Evolutionary conservation across 2,329 filamentous ascomycete genomes (phyloP).

Genomic region (Zalaria obscura): DNA sequence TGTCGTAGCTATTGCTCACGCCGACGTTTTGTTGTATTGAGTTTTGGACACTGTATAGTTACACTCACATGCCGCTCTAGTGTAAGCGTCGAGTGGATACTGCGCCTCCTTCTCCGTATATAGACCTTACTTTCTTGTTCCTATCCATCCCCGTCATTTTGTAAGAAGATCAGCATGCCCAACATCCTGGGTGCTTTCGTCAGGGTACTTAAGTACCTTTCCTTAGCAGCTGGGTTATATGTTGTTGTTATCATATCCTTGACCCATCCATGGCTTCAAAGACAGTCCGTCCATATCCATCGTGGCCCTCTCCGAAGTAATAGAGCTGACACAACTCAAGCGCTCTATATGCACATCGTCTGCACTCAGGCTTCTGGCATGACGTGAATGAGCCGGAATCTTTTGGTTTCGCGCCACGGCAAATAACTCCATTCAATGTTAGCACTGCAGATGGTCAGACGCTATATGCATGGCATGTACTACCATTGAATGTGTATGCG

Average conservation of each 20-base stretch:
- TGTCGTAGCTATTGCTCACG: too few relatives aligned
- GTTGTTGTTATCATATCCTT: constrained; percentile 48
- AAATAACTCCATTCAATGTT: constrained; percentile 76
- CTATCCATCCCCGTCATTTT: too few relatives aligned
- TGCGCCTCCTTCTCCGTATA: too few relatives aligned
- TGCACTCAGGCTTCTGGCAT: constrained; percentile 61
- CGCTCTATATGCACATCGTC: constrained; percentile 68
- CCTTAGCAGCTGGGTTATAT: constrained; percentile 49
- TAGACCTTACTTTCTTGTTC: too few relatives aligned
- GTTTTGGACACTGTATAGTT: too few relatives aligned
- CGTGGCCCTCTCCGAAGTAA: background rate
- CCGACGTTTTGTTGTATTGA: too few relatives aligned
- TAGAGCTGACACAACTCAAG: constrained; percentile 29
- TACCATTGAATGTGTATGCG: constrained; percentile 64
- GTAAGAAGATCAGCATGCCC: background rate
- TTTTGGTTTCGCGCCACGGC: constrained; percentile 78
- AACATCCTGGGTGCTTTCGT: constrained; percentile 5
- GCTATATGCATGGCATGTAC: constrained; percentile 81
- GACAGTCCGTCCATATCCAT: constrained; percentile 48
- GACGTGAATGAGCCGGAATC: constrained; percentile 63
- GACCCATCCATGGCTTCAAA: constrained; percentile 58
- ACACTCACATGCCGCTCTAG: too few relatives aligned
- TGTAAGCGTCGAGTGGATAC: too few relatives aligned
- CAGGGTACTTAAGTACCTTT: constrained; percentile 23
- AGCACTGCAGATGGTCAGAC: constrained; percentile 60